Percentiles rank a stretch among this genome's conserved stretches.
Conservation (phyloP, 805 yeast species). For the Yarrowia sp. region DNA sequence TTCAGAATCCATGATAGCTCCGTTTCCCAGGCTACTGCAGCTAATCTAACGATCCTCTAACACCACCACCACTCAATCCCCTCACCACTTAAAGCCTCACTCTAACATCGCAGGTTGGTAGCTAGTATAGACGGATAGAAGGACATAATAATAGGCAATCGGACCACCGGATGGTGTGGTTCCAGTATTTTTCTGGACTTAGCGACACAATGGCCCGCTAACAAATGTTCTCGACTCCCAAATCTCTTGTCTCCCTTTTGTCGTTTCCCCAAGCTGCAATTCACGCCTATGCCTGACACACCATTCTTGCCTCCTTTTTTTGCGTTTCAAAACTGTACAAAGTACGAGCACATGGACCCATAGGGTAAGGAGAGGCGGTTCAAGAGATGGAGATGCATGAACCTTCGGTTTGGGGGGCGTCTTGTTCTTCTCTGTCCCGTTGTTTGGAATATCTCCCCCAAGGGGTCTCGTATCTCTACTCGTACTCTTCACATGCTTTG, state of each 20-base stretch:
- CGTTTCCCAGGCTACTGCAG: no score
- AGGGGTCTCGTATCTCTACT: no score
- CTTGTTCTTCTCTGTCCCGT: no score
- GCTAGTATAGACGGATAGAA: no score
- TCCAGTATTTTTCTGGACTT: neutral
- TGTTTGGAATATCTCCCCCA: neutral
- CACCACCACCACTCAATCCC: neutral
- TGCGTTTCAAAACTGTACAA: conserved; percentile 3
- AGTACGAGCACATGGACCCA: conserved; percentile 8
- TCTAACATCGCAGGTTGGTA: neutral
- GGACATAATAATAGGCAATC: neutral
- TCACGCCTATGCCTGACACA: conserved; percentile 3
- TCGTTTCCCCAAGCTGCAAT: neutral
- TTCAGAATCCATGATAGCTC: neutral
- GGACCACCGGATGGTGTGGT: neutral
- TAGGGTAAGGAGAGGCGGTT: conserved; percentile 28
- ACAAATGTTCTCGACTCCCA: no score
- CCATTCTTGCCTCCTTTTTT: neutral
- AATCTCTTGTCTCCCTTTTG: neutral
- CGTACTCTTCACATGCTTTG: no score
- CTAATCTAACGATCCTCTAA: no score
- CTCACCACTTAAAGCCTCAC: conserved; percentile 18
- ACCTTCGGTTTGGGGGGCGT: neutral
- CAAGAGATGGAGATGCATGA: conserved; percentile 8
- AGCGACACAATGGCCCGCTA: no score